These are phyloP conservation scores for Nicotiana attenuata DNA, from an alignment of 257 asterid species.

Conservation along the genomic window DNA sequence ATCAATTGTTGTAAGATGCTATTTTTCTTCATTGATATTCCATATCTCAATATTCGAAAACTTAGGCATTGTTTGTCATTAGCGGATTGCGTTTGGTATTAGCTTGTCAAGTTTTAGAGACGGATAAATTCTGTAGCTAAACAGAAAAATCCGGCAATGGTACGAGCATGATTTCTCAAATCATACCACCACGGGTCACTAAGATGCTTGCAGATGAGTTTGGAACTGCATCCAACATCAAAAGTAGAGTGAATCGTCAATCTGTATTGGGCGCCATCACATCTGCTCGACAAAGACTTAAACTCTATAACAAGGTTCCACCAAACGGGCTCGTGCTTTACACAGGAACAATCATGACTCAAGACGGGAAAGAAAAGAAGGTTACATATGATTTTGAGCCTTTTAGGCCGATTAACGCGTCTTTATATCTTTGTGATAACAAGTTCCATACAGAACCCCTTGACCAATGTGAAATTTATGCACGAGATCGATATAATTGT, in stretches of 20 bases:
- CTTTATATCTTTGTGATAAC: constrained; percentile 29
- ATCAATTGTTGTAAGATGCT: no score
- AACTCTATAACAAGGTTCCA: constrained; percentile 32
- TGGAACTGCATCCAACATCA: constrained; percentile 38
- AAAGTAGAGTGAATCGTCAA: constrained; percentile 37
- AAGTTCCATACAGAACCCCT: no score
- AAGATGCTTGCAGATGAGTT: constrained; percentile 37
- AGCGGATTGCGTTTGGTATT: no score
- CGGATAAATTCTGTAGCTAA: no score
- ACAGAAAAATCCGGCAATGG: constrained; percentile 20
- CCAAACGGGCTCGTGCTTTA: constrained; percentile 32
- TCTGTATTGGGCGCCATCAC: constrained; percentile 38
- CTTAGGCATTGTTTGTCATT: no score
- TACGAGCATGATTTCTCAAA: constrained; percentile 35
- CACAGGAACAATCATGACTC: constrained; percentile 34
- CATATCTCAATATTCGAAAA: no score
- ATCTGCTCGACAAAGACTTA: constrained; percentile 34
- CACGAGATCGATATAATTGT: constrained; percentile 30
- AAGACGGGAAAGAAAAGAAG: constrained; percentile 34
- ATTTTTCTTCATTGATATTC: no score
- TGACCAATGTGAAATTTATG: constrained; percentile 31
- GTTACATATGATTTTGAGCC: constrained; percentile 36
- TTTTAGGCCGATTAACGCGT: constrained; percentile 27
- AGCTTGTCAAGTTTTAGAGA: no score
- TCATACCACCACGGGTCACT: constrained; percentile 31